phyloP scores from a whole-genome alignment of 2,329 filamentous ascomycete species.

The Chaetomium olivaceum region DNA sequence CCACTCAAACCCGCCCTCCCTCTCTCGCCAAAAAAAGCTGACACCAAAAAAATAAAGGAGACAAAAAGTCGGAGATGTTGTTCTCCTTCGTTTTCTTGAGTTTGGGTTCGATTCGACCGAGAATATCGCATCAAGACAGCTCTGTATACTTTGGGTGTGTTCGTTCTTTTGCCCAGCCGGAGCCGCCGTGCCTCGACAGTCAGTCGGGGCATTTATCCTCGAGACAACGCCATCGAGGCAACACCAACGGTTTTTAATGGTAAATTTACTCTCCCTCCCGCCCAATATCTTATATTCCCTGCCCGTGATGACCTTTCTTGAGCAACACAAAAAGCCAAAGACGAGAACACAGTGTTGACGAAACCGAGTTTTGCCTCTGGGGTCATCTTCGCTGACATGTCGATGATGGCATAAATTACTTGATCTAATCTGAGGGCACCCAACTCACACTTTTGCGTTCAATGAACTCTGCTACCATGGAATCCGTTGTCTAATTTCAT shows the following conservation, averaged over 20 bases:
- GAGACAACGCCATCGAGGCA: background rate
- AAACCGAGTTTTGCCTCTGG: conserved; percentile 56
- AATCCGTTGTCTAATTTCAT: conserved; percentile 40
- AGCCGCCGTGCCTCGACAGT: background rate
- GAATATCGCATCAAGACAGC: too few relatives aligned
- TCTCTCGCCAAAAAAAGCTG: too few relatives aligned
- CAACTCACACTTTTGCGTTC: background rate
- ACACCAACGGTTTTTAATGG: background rate
- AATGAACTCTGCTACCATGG: conserved; percentile 8
- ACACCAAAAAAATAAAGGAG: too few relatives aligned
- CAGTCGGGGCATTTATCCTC: background rate
- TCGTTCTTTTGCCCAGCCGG: too few relatives aligned
- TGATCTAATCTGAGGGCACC: conserved; percentile 64
- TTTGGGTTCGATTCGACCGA: too few relatives aligned
- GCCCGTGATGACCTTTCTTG: conserved; percentile 32
- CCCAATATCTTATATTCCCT: background rate
- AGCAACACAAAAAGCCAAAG: conserved; percentile 39
- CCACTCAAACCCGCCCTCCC: too few relatives aligned
- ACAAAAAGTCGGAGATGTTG: too few relatives aligned
- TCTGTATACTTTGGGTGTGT: too few relatives aligned
- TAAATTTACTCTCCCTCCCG: background rate
- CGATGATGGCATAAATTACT: conserved; percentile 53
- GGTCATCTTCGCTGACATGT: conserved; percentile 45
- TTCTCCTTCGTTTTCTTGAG: too few relatives aligned
- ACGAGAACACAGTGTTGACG: conserved; percentile 40